Evolutionary conservation across 306 rosid genomes (phyloP).

Genomic region (Pterocarpus macrocarpus): DNA sequence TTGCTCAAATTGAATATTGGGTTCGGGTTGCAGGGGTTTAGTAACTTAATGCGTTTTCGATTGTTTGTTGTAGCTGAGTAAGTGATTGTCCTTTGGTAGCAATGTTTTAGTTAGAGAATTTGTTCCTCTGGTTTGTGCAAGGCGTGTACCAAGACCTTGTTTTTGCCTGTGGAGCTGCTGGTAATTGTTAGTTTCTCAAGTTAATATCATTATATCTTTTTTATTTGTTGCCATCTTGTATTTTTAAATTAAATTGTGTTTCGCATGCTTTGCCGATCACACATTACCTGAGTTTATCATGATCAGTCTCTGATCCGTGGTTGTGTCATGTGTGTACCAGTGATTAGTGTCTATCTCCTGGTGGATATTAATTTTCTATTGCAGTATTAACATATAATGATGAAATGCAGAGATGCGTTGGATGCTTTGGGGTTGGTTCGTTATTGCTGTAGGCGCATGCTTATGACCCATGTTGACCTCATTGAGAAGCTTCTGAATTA

Average conservation of each 20-base stretch:
- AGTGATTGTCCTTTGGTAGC: neutral
- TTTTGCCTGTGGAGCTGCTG: neutral
- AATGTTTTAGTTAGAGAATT: neutral
- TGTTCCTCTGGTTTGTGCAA: neutral
- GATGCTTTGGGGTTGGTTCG: slow-evolving; percentile 94
- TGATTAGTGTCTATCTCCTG: neutral
- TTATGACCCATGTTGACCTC: slow-evolving; percentile 97
- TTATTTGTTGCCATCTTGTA: neutral
- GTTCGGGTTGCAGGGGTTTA: neutral
- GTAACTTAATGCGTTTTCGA: neutral
- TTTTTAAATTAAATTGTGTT: neutral
- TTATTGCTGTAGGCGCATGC: slow-evolving; percentile 94
- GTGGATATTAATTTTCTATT: neutral
- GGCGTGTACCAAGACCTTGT: neutral
- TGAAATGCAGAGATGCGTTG: slow-evolving; percentile 81
- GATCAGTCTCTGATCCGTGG: neutral
- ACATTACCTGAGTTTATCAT: neutral
- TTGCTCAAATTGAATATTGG: neutral
- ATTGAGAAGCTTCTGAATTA: slow-evolving; percentile 96
- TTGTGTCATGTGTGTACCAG: no score
- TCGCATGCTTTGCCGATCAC: neutral
- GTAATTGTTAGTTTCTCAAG: neutral
- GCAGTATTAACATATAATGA: slow-evolving; percentile 30
- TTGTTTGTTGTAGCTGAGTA: neutral
- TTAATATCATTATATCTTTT: neutral